Conservation (phyloP, 2,329 filamentous ascomycete genomes). For the Calonectria hawksworthii region DNA sequence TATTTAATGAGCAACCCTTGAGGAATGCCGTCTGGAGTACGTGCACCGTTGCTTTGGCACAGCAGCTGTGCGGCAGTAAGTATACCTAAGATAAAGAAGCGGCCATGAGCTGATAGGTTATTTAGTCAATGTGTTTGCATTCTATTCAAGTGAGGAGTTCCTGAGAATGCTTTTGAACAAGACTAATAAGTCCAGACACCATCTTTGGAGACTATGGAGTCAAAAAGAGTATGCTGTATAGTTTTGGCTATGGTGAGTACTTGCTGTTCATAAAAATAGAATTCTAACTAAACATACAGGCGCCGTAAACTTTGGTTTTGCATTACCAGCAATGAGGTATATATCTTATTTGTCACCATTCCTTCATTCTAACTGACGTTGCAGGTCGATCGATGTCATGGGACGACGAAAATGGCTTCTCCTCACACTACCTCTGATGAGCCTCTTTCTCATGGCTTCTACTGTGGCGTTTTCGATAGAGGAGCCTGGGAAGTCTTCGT, state of each 20-base stretch:
- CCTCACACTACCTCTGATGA: constrained; percentile 59
- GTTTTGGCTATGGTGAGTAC: constrained; percentile 47
- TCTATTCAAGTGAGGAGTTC: constrained; percentile 55
- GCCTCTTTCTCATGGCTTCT: constrained; percentile 30
- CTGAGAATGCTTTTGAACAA: not conserved
- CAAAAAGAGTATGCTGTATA: constrained; percentile 36
- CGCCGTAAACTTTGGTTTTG: constrained; percentile 56
- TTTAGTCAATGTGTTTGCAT: constrained; percentile 53
- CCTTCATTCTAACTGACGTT: not conserved
- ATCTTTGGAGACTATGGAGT: constrained; percentile 36
- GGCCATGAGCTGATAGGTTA: not conserved
- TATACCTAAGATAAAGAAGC: constrained; percentile 36
- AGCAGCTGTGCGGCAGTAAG: constrained; percentile 48
- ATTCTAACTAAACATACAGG: constrained; percentile 25
- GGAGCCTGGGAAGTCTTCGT: not conserved
- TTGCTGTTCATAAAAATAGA: not conserved
- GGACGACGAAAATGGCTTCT: constrained; percentile 60
- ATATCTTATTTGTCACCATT: no score
- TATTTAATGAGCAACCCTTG: constrained; percentile 32
- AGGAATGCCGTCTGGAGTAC: constrained; percentile 43
- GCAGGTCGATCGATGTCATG: constrained; percentile 50
- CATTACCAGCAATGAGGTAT: constrained; percentile 50
- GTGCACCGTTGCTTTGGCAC: constrained; percentile 43
- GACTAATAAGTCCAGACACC: constrained; percentile 12
- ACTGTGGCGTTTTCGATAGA: constrained; percentile 26